phyloP scores from a whole-genome alignment of 176 grass and related monocot genomes.

The Bromus sterilis region DNA sequence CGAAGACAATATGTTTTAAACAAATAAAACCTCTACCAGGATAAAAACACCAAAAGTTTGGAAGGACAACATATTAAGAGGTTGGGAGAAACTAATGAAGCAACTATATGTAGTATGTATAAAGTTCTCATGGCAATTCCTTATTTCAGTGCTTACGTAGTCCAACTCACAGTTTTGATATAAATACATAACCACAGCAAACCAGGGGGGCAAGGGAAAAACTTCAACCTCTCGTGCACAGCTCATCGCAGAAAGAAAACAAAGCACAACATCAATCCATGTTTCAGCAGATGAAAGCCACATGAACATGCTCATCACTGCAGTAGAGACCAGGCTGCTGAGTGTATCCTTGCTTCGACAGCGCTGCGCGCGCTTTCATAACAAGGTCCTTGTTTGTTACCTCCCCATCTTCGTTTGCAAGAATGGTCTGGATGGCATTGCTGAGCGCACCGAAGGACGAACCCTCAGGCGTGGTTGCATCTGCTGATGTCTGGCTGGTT shows the following conservation, averaged over 20 bases:
- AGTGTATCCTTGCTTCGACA: slow-evolving; percentile 71
- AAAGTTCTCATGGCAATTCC: neutral
- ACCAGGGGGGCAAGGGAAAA: slow-evolving; percentile 6
- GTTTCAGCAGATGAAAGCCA: slow-evolving; percentile 70
- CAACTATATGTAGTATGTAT: neutral
- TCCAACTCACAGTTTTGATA: neutral
- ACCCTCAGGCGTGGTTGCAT: slow-evolving; percentile 61
- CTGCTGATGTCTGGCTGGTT: slow-evolving; percentile 85
- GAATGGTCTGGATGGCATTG: slow-evolving; percentile 83
- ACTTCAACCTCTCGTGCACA: neutral
- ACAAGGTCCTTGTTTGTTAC: slow-evolving; percentile 73
- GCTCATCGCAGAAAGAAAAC: neutral
- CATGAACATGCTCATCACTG: slow-evolving; percentile 65
- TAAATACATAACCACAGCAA: neutral
- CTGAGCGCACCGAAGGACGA: slow-evolving; percentile 72
- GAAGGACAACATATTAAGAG: neutral
- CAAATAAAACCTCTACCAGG: neutral
- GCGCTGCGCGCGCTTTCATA: slow-evolving; percentile 47
- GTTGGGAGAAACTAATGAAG: neutral
- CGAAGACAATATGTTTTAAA: neutral
- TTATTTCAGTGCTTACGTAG: slow-evolving; percentile 17
- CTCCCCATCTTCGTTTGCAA: slow-evolving; percentile 31
- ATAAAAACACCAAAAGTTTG: neutral
- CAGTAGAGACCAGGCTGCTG: slow-evolving; percentile 94
- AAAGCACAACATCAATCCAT: neutral